phyloP scores from a whole-genome alignment of 2,329 filamentous ascomycete genomes.

The Harringtonia aguacate region DNA sequence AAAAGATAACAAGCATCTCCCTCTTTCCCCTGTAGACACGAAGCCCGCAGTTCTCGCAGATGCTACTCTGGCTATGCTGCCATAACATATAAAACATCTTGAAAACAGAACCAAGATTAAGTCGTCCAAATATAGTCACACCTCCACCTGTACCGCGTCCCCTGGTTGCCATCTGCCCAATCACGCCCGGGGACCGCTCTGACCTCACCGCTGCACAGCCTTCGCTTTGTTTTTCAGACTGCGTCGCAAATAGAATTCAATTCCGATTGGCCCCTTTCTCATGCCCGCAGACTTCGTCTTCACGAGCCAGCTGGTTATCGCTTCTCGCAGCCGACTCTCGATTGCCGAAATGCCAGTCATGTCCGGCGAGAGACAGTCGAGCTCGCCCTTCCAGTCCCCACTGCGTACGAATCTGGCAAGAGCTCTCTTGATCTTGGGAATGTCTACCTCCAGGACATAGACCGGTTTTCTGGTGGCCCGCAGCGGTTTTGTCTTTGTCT shows the following conservation, averaged over 20 bases:
- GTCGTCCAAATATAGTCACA: neutral
- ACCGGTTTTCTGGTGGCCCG: neutral
- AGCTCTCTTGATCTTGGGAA: neutral
- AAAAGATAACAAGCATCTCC: too few species aligned
- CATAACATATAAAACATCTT: too few species aligned
- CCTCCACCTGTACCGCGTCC: too few species aligned
- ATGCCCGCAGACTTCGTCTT: neutral
- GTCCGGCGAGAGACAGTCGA: conserved; percentile 1
- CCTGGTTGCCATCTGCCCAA: too few species aligned
- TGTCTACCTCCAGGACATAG: conserved; percentile 1
- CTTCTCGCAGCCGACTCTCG: conserved; percentile 5
- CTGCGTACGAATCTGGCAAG: neutral
- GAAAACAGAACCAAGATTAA: neutral
- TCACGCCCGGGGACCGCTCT: too few species aligned
- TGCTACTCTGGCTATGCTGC: too few species aligned
- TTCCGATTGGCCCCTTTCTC: neutral
- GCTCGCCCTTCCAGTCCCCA: neutral
- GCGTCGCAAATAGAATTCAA: conserved; percentile 9
- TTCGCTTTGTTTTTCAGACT: conserved; percentile 6
- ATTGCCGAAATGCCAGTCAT: conserved; percentile 6
- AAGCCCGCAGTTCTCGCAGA: too few species aligned
- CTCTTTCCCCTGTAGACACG: too few species aligned
- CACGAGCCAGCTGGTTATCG: conserved; percentile 6
- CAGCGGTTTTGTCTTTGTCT: neutral
- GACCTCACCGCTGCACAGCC: neutral